These are phyloP conservation scores for Lactarius sanguifluus DNA, from an alignment of 768 basidiomycete species.

Conservation along the genomic window DNA sequence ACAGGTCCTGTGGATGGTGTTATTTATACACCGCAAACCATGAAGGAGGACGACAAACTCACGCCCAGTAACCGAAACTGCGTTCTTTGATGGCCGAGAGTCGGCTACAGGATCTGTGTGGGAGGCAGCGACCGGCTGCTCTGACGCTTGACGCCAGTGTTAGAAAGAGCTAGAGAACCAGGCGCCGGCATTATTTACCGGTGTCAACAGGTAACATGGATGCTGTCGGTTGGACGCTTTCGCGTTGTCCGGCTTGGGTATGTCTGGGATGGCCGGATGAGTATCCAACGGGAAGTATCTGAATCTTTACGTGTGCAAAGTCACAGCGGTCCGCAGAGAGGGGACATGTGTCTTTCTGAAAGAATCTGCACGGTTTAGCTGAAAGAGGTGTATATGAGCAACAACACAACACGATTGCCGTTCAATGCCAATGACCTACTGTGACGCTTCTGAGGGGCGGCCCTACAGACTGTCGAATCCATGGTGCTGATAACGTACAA, in stretches of 20 bases:
- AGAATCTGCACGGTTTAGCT: conserved; percentile 30
- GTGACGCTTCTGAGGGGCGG: conserved; percentile 22
- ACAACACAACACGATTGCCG: neutral
- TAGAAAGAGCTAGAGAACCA: conserved; percentile 4
- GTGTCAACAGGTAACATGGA: conserved; percentile 5
- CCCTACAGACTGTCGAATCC: conserved; percentile 2
- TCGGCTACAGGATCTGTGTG: conserved; percentile 3
- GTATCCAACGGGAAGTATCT: conserved; percentile 18
- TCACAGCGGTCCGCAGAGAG: conserved; percentile 29
- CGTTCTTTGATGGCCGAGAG: neutral
- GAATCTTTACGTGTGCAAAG: conserved; percentile 28
- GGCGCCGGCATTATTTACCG: conserved; percentile 14
- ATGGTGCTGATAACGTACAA: conserved; percentile 11
- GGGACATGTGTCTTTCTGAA: conserved; percentile 25
- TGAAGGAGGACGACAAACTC: neutral
- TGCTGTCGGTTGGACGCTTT: neutral
- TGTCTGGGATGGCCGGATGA: conserved; percentile 3
- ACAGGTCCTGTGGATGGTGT: neutral
- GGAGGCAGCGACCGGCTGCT: neutral
- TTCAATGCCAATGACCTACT: conserved; percentile 15
- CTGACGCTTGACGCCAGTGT: conserved; percentile 1
- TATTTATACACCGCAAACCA: neutral
- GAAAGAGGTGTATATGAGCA: neutral
- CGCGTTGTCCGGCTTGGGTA: neutral
- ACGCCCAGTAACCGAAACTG: neutral